Conservation (phyloP, 2,329 filamentous ascomycete species). For the Aspergillus tanneri region DNA sequence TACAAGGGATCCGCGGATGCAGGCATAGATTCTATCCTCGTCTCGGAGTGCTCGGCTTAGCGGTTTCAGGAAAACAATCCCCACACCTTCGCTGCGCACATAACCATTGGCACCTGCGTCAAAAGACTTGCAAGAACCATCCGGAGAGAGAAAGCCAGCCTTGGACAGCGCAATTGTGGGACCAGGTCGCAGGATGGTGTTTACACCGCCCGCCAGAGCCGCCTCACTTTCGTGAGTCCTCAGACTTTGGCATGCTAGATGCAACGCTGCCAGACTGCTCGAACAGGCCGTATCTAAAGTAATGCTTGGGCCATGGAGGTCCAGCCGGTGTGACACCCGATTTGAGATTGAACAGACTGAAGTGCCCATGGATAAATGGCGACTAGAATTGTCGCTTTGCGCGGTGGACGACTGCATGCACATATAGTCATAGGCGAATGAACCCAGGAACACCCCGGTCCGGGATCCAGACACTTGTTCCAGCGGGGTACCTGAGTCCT, state of each 20-base stretch:
- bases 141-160: neutral
- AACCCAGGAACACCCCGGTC: neutral
- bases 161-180: neutral
- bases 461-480: neutral
- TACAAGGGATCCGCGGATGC: neutral
- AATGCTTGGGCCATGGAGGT: neutral
- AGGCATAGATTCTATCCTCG: neutral
- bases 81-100: conserved; percentile 1
- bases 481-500: neutral
- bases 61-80: neutral
- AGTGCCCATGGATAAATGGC: neutral
- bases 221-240: neutral
- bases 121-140: neutral
- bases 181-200: neutral
- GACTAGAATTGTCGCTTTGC: neutral
- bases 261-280: neutral
- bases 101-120: conserved; percentile 1
- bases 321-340: neutral
- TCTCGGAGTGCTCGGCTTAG: neutral
- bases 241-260: conserved; percentile 1
- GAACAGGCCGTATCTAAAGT: conserved; percentile 2
- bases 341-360: neutral
- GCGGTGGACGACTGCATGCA: neutral
- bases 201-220: neutral
- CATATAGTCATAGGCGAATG: neutral